A percentile compares a stretch with the other conserved stretches of the same genome.
Conservation (phyloP, 257 asterid genomes). For the Verbascum thapsus region DNA sequence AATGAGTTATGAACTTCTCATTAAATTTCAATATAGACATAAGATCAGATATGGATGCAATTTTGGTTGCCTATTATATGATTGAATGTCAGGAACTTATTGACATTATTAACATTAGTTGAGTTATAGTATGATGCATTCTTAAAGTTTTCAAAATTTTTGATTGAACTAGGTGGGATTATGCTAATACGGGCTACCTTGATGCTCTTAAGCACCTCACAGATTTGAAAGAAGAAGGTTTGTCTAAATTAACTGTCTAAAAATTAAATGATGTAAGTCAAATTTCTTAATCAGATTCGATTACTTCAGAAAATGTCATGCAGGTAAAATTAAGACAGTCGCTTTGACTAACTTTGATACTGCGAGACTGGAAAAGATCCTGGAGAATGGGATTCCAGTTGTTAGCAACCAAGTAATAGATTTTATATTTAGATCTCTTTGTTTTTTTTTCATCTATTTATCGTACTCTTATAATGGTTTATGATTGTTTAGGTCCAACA, state of each 20-base stretch:
- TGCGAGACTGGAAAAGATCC: constrained; percentile 73
- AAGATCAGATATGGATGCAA: not conserved
- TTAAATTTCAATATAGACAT: constrained; percentile 1
- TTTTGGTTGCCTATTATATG: not conserved
- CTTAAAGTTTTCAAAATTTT: constrained; percentile 23
- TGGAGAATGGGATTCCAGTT: constrained; percentile 89
- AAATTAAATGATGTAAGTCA: constrained; percentile 9
- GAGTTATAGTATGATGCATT: too few relatives aligned
- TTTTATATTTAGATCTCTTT: not conserved
- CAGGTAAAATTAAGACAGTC: constrained; percentile 96
- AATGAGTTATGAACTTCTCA: constrained; percentile 22
- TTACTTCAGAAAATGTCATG: constrained; percentile 39
- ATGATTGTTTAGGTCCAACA: constrained; percentile 82
- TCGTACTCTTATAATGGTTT: constrained; percentile 7
- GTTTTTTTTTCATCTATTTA: not conserved
- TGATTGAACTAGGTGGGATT: constrained; percentile 87
- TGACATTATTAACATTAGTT: not conserved
- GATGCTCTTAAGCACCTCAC: constrained; percentile 98
- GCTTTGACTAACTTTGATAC: constrained; percentile 97
- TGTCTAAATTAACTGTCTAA: constrained; percentile 30
- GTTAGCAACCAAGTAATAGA: constrained; percentile 86
- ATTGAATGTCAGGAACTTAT: not conserved
- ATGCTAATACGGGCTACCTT: constrained; percentile 84
- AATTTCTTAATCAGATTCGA: constrained; percentile 37
- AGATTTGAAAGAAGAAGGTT: constrained; percentile 94